Base-by-base conservation (phyloP, 1,284 basidiomycete genomes). In the Entoloma clypeatum region DNA sequence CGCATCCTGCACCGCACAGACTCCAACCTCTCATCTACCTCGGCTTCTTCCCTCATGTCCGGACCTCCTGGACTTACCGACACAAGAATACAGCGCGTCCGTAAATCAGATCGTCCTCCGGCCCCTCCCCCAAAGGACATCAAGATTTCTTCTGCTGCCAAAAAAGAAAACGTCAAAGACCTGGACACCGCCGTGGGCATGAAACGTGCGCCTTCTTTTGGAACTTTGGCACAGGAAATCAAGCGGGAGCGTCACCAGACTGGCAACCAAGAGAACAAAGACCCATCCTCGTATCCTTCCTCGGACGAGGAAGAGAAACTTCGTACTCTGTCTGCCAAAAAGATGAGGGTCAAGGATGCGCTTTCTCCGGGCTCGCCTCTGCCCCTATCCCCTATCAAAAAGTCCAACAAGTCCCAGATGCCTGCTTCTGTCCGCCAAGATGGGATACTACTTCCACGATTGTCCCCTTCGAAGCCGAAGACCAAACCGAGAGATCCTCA, bases 251-350 rank as follows among this genome's bases (percentile, higher is more conserved):
- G 42, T 34, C 49, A 50, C 43, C 29, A 44, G 13, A 43, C 55
- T 39, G 37, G 46, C 31, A 16, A 36, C 25, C 10, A 31, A n/a
- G 59, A 55, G 27, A 51, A 50, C 23, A 58, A 60, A 44, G 52
- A 61, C 19, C 51, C 53, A 18, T 52, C 61, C 23, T 60, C 66
- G 7, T 75, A 69, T 33, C 68, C 77, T 13, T 83, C 82, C 13
- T 84, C 81, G 17, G 85, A 88, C 51, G 85, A 88, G 49, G 85
- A 88, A 56, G 84, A 88, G 63, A 80, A 78, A 56, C 54, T 72
- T 29, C 72, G 81, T 29, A 70, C 66, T 41, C 69, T 68, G 49
- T 68, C 69, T 32, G 77, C 71, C 30, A 87, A 87, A 69, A 83
- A 82, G 59, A 63, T 72, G 39, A 72, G 77, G 44, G 74, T 68